These are phyloP conservation scores for Pythium diclinum DNA, from an alignment of 352 stramenopile genomes.

Conservation along the genomic window DNA sequence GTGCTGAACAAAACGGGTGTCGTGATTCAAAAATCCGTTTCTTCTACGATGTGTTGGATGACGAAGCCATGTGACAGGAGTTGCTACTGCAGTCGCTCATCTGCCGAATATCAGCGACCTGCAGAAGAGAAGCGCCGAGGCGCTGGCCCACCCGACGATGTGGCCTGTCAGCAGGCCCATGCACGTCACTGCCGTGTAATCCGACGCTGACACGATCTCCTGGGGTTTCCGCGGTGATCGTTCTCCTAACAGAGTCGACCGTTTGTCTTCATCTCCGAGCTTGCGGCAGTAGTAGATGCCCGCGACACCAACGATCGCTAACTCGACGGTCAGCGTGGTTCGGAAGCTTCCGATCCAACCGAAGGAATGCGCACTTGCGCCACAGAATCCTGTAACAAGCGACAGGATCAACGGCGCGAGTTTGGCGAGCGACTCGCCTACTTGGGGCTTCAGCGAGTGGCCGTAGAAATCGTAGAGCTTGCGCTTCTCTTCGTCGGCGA, in stretches of 20 bases:
- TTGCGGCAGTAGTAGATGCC: slow-evolving; percentile 60
- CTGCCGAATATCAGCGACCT: slow-evolving; percentile 47
- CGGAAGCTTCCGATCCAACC: slow-evolving; percentile 33
- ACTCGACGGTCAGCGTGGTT: slow-evolving; percentile 35
- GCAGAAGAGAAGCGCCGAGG: slow-evolving; percentile 53
- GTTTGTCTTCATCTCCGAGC: slow-evolving; percentile 3
- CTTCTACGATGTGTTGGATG: not conserved
- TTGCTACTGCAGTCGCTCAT: slow-evolving; percentile 1
- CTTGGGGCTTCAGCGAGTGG: slow-evolving; percentile 48
- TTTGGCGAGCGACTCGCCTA: slow-evolving; percentile 61
- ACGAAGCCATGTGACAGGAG: not conserved
- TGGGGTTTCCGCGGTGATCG: slow-evolving; percentile 25
- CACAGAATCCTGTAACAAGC: slow-evolving; percentile 50
- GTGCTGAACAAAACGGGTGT: slow-evolving; percentile 12
- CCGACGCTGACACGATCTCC: slow-evolving; percentile 63
- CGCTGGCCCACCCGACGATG: slow-evolving; percentile 51
- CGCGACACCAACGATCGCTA: slow-evolving; percentile 49
- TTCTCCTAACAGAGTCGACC: slow-evolving; percentile 17
- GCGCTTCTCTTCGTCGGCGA: slow-evolving; percentile 72
- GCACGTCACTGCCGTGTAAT: slow-evolving; percentile 64
- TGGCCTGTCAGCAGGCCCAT: slow-evolving; percentile 62
- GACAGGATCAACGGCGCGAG: slow-evolving; percentile 65
- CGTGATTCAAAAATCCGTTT: slow-evolving; percentile 3
- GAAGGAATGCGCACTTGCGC: slow-evolving; percentile 37
- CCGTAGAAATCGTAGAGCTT: slow-evolving; percentile 76